Conservation (phyloP, 2,329 filamentous ascomycete genomes). For the Ophiostoma triangulosporum region DNA sequence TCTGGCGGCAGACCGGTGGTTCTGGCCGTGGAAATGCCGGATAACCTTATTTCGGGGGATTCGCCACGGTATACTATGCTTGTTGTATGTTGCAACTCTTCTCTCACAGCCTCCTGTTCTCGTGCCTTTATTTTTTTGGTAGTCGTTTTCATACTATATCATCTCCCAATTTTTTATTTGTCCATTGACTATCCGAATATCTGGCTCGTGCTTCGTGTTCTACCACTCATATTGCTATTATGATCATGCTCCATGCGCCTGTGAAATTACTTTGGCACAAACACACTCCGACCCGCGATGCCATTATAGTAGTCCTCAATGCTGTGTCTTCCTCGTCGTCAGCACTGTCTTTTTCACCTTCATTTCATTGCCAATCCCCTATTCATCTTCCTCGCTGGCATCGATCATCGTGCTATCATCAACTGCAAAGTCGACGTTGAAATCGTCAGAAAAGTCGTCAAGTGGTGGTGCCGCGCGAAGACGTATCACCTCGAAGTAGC, state of each 20-base stretch:
- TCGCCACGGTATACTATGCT: too few species aligned
- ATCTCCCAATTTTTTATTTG: neutral
- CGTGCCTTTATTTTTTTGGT: neutral
- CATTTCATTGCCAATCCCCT: neutral
- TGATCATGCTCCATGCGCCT: neutral
- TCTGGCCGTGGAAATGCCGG: neutral
- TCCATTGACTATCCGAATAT: too few species aligned
- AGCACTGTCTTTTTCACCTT: neutral
- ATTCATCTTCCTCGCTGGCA: neutral
- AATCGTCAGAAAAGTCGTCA: too few species aligned
- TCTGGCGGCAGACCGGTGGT: constrained; percentile 28
- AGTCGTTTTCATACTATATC: neutral
- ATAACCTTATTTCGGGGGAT: too few species aligned
- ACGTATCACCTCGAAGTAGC: neutral
- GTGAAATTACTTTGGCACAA: too few species aligned
- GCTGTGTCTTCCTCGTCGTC: neutral
- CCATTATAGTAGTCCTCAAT: neutral
- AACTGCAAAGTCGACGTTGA: neutral
- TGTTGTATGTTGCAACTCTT: neutral
- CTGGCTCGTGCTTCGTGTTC: neutral
- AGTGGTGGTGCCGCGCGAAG: neutral
- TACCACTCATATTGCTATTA: constrained; percentile 1
- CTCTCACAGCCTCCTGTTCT: neutral
- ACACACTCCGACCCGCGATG: too few species aligned
- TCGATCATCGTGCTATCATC: neutral